phyloP scores from a whole-genome alignment of 2,329 filamentous ascomycete genomes.

The Epicoccum sorghinum region DNA sequence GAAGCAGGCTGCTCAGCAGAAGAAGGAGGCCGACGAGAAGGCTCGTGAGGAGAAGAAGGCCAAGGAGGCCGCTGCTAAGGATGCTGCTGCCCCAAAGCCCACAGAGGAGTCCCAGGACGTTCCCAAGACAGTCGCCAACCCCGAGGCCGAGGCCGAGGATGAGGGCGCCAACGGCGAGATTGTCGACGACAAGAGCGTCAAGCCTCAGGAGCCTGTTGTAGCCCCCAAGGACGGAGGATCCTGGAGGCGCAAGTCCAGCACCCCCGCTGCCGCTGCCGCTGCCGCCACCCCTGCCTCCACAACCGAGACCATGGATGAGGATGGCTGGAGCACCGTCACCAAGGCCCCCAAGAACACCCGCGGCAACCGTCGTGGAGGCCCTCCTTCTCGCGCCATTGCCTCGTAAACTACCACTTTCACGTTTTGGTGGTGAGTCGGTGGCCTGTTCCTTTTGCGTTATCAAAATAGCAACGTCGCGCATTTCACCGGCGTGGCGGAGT shows the following conservation, averaged over 20 bases:
- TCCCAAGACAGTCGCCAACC: slow-evolving; percentile 44
- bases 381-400: slow-evolving; percentile 53
- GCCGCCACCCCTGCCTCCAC: slow-evolving; percentile 39
- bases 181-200: slow-evolving; percentile 59
- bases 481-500: slow-evolving; percentile 33
- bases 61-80: slow-evolving; percentile 54
- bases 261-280: slow-evolving; percentile 27
- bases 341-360: slow-evolving; percentile 50
- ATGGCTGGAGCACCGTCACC: slow-evolving; percentile 61
- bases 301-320: slow-evolving; percentile 56
- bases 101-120: slow-evolving; percentile 38
- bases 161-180: slow-evolving; percentile 58
- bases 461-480: slow-evolving; percentile 38
- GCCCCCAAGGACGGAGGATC: slow-evolving; percentile 49
- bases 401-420: slow-evolving; percentile 42
- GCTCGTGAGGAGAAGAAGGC: slow-evolving; percentile 71
- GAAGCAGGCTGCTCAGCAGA: slow-evolving; percentile 73
- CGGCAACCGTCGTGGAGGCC: slow-evolving; percentile 49
- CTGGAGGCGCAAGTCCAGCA: slow-evolving; percentile 47
- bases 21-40: slow-evolving; percentile 87
- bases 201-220: slow-evolving; percentile 62
- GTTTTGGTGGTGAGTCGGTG: slow-evolving; percentile 3
- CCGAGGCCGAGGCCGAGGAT: slow-evolving; percentile 51
- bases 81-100: slow-evolving; percentile 47
- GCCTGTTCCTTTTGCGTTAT: slow-evolving; percentile 24